A percentile compares a stretch with the other conserved stretches of the same genome.
Conservation (phyloP, 371 early-diverging fungal genomes). For the Mucor piriformis region DNA sequence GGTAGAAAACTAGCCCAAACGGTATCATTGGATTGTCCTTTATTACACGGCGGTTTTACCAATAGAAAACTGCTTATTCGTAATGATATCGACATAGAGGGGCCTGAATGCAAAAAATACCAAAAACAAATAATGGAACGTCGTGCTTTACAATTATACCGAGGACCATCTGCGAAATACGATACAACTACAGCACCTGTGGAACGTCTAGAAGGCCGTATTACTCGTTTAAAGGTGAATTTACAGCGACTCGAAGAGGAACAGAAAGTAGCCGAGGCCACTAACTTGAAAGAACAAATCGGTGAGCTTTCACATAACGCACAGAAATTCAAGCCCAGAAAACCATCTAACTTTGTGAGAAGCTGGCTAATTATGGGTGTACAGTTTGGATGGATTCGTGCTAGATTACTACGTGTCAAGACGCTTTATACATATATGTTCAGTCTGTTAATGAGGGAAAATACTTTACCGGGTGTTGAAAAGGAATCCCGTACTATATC, state of each 20-base stretch:
- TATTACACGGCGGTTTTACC: constrained; percentile 4
- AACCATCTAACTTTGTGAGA: not conserved
- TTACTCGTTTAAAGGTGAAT: constrained; percentile 28
- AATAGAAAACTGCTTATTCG: constrained; percentile 13
- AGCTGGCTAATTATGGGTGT: constrained; percentile 36
- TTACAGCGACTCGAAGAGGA: not conserved
- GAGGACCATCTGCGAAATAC: not conserved
- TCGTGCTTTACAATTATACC: not conserved
- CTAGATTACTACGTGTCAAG: constrained; percentile 45
- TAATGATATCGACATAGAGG: constrained; percentile 18
- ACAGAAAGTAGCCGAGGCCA: constrained; percentile 5
- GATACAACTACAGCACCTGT: constrained; percentile 13
- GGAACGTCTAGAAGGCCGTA: constrained; percentile 29
- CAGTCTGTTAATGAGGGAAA: constrained; percentile 5
- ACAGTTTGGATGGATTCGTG: constrained; percentile 49
- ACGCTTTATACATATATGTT: constrained; percentile 46
- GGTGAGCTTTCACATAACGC: constrained; percentile 3
- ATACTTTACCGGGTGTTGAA: constrained; percentile 16
- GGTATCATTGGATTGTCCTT: not conserved
- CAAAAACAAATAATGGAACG: constrained; percentile 12
- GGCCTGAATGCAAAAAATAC: constrained; percentile 24
- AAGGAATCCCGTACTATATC: constrained; percentile 15
- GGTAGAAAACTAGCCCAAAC: constrained; percentile 14
- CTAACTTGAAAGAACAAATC: constrained; percentile 1
- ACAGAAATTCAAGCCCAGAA: not conserved